Conservation (phyloP, 352 stramenopile species). For the Pythium rishiriense region DNA sequence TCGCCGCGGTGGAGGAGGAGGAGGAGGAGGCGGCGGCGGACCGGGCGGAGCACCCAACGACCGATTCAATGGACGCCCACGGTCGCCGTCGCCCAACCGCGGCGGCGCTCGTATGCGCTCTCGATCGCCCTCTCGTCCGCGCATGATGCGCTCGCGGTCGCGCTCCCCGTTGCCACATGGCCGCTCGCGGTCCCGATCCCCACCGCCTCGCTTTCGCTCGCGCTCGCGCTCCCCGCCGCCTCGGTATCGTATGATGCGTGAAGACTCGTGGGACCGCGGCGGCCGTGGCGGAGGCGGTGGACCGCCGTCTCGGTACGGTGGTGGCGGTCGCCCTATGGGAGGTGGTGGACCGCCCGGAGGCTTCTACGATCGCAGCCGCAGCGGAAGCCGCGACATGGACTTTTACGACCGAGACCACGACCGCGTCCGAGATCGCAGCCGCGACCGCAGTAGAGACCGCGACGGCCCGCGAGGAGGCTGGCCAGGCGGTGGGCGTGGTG, state of each 20-base stretch:
- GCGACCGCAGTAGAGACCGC: slow-evolving; percentile 25
- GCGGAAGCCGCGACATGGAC: slow-evolving; percentile 21
- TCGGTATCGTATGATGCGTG: slow-evolving; percentile 47
- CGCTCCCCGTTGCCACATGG: slow-evolving; percentile 40
- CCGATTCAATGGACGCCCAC: slow-evolving; percentile 37
- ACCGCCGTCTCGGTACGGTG: slow-evolving; percentile 27
- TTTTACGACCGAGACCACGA: slow-evolving; percentile 28
- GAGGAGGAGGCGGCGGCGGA: not conserved
- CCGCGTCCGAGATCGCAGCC: slow-evolving; percentile 19
- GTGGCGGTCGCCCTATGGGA: slow-evolving; percentile 21
- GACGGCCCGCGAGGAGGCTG: slow-evolving; percentile 10
- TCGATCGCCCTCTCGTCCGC: slow-evolving; percentile 27
- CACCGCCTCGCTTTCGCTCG: slow-evolving; percentile 32
- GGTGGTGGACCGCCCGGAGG: slow-evolving; percentile 23
- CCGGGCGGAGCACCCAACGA: slow-evolving; percentile 19
- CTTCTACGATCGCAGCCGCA: slow-evolving; percentile 34
- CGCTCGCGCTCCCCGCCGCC: slow-evolving; percentile 60
- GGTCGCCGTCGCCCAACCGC: slow-evolving; percentile 35
- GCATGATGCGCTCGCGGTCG: slow-evolving; percentile 32
- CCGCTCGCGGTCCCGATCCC: slow-evolving; percentile 43
- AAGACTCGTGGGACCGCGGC: slow-evolving; percentile 27
- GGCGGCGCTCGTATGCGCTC: slow-evolving; percentile 30
- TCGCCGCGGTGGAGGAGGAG: slow-evolving; percentile 3
- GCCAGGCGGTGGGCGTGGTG: slow-evolving; percentile 8
- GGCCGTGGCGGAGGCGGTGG: slow-evolving; percentile 17